phyloP scores from a whole-genome alignment of 1,139 yeast genomes.

The Candida buenavistaensis region DNA sequence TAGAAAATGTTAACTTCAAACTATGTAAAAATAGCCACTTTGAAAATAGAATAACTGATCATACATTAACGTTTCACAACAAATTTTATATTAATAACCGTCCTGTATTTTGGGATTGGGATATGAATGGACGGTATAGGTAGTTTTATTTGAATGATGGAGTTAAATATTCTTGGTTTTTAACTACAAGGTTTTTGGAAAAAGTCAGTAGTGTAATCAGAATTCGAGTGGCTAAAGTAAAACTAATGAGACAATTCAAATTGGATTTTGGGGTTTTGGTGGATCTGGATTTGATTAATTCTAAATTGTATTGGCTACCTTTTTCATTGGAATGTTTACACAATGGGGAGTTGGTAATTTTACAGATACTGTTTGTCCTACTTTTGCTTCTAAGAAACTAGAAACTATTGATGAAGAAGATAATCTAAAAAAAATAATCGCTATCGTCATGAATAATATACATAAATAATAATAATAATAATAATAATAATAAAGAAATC shows the following conservation, averaged over 20 bases:
- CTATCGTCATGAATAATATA: background rate
- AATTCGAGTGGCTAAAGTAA: constrained; percentile 53
- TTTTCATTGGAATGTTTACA: constrained; percentile 59
- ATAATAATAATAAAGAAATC: background rate
- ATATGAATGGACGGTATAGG: constrained; percentile 36
- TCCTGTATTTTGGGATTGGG: constrained; percentile 31
- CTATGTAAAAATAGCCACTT: constrained; percentile 50
- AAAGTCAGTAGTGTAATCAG: constrained; percentile 49
- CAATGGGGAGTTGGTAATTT: constrained; percentile 61
- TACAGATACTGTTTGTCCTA: constrained; percentile 57
- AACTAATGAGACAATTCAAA: constrained; percentile 57
- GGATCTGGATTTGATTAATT: constrained; percentile 47
- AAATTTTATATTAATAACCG: constrained; percentile 49
- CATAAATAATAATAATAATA: too few relatives aligned
- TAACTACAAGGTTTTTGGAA: constrained; percentile 52
- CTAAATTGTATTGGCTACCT: constrained; percentile 56
- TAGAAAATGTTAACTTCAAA: constrained; percentile 54
- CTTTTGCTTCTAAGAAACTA: constrained; percentile 22
- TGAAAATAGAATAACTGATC: constrained; percentile 45
- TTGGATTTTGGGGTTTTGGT: constrained; percentile 59
- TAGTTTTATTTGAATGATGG: constrained; percentile 54
- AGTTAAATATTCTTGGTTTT: constrained; percentile 54
- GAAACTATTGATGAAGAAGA: constrained; percentile 8
- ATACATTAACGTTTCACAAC: constrained; percentile 52
- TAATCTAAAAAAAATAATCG: background rate